Base-by-base conservation (phyloP, 192 early-diverging fungal genomes). In the Radiomyces spectabilis region DNA sequence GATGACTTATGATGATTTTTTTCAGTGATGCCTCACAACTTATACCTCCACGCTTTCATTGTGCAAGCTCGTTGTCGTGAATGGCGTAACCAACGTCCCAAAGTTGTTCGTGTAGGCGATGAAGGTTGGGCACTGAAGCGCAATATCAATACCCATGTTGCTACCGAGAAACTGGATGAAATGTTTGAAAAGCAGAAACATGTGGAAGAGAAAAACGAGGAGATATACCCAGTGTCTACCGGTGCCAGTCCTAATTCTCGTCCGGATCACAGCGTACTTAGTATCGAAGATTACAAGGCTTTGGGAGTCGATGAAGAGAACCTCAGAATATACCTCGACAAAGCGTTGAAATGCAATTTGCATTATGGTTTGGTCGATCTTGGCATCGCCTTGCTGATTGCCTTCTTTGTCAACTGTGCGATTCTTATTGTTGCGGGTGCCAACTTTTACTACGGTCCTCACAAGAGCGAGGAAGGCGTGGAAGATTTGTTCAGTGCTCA, bases 341-440 rank as follows among this genome's bases (percentile, higher is more conserved):
- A 5, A 9, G 24, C 27, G 16, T 37, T 66, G 26, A 55, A 49
- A 8, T 42, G 18, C 5, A 59, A 66, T 30, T 40, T 66, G 2
- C 44, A 54, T 18, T 79, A 85, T 65, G 75, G 82, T 0, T 68
- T 77, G 59, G 44, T 81, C 33, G 89, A 92, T 59, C 77, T 80
- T 5, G 69, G 74, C 6, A 49, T 89, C 1, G 86, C 89, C 2
- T 60, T 92, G 13, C 71, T 66, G 0, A 81, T 87, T 65, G 87
- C 88, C 0, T 57, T 91, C 26, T 76, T 85, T 61, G 83, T 92
- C 41, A 91, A 92, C 54, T 75, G 76, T 12, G 77, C 88, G 4
- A 92, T 92, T 38, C 64, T 92, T 30, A 88, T 89, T 40, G 87
- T 92, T 49, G 73, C 88, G 9, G 69, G 79, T 5, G 79, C 90